A percentile compares a stretch with the other conserved stretches of the same genome.
phyloP scores from a whole-genome alignment of 2,329 filamentous ascomycete genomes.

The Colletotrichum horii region DNA sequence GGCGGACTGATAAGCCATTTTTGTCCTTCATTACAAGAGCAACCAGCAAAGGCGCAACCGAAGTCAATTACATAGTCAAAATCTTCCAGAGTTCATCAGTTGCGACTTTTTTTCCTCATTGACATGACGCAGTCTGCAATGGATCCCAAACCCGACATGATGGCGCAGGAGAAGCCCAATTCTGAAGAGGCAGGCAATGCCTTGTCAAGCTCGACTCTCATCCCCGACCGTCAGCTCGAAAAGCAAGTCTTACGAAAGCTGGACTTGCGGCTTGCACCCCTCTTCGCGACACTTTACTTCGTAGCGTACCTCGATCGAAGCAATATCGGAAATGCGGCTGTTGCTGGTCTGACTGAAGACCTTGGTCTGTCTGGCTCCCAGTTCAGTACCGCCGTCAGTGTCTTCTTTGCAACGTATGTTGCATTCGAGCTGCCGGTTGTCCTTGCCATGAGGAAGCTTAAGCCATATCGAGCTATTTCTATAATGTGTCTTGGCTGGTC shows the following conservation, averaged over 20 bases:
- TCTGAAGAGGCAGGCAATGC: neutral
- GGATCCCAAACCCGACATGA: neutral
- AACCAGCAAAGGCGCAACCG: neutral
- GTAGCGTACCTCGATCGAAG: slow-evolving; percentile 34
- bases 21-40: neutral
- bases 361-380: slow-evolving; percentile 56
- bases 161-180: neutral
- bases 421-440: slow-evolving; percentile 60
- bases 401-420: slow-evolving; percentile 68
- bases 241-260: neutral
- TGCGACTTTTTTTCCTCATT: neutral
- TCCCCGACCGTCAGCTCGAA: neutral
- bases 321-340: slow-evolving; percentile 61
- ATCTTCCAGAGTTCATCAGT: neutral
- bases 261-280: neutral
- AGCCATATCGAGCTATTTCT: neutral
- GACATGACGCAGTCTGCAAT: neutral
- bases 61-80: neutral
- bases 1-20: neutral
- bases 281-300: neutral
- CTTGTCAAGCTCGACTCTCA: neutral
- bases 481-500: slow-evolving; percentile 11
- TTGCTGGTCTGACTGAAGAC: slow-evolving; percentile 61
- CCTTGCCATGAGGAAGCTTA: neutral
- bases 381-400: slow-evolving; percentile 61